Percentiles rank a stretch among this genome's conserved stretches.
phyloP scores from a whole-genome alignment of 768 basidiomycete species.

The Pulveroboletus sp. region DNA sequence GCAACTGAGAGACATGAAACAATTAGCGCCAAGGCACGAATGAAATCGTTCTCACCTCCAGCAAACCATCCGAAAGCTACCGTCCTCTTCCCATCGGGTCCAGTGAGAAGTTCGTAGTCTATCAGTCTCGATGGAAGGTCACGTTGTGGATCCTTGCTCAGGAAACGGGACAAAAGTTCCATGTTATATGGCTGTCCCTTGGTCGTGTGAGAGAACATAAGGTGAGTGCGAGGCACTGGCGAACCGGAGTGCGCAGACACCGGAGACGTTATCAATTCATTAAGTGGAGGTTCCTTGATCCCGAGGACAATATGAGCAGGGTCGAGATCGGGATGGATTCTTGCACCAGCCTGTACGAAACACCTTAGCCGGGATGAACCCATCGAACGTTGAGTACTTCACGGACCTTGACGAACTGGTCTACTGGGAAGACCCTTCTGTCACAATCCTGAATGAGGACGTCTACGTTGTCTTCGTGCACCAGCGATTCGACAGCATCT shows the following conservation, averaged over 20 bases:
- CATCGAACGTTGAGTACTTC: not conserved
- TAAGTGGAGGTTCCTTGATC: constrained; percentile 83
- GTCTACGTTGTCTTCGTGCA: constrained; percentile 50
- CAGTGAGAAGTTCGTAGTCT: constrained; percentile 83
- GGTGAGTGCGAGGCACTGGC: constrained; percentile 57
- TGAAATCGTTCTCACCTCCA: constrained; percentile 54
- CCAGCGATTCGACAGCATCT: constrained; percentile 59
- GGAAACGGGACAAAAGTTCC: constrained; percentile 66
- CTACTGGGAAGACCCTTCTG: constrained; percentile 65
- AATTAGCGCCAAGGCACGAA: not conserved
- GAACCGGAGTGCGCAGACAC: constrained; percentile 21
- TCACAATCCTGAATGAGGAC: constrained; percentile 79
- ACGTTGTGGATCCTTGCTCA: constrained; percentile 30
- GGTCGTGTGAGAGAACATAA: constrained; percentile 92
- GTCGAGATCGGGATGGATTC: constrained; percentile 50
- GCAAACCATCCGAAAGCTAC: constrained; percentile 94
- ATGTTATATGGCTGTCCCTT: constrained; percentile 90
- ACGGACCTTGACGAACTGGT: constrained; percentile 65
- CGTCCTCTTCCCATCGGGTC: constrained; percentile 61
- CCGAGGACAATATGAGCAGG: constrained; percentile 77
- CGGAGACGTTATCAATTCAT: constrained; percentile 52
- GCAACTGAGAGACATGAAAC: constrained; percentile 50
- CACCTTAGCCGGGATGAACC: not conserved
- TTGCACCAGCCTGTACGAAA: constrained; percentile 70
- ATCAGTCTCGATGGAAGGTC: constrained; percentile 52